Evolutionary conservation across 192 early-diverging fungal species (phyloP), one percentile per base, ranked within the genome.

Genomic region (Linnemannia hyalina): DNA sequence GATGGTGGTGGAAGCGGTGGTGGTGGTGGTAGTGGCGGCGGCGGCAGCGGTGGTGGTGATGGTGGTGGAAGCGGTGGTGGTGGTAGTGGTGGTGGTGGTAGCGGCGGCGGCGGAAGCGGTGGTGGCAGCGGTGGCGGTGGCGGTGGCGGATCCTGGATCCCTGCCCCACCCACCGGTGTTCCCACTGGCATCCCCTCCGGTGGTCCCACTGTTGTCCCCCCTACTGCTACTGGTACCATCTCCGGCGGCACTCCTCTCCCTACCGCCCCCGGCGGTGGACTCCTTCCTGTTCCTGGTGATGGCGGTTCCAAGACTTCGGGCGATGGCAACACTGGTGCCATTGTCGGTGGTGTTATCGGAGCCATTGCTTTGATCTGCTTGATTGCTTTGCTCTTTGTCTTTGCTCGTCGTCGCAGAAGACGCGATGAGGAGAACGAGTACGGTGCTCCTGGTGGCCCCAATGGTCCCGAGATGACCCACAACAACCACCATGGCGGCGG

Each of bases 351-450:
- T 68, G 73, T 85, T 38, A 77, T 82, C 38, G 81, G 75, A 52
- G 70, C 55, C 26, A 35, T 82, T 32, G 68, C 74, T 35, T 46
- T 85, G 49, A 80, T 85, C 23, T 80, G 44, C 72, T 63, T 86
- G 70, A 74, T 86, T 71, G 83, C 83, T 47, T 41, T 86, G 35
- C 40, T 86, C 29, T 86, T 81, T 75, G 1, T 86, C 71, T 73
- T 86, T 29, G 83, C 78, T 57, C 83, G 83, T 44, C 73, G 74
- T 63, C 74, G 78, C 38, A 85, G 78, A 86, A 77, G 76, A 80
- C 74, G 52, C 13, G 54, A 42, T 32, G 63, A 80, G 52, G 74
- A 55, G 38, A 72, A 55, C 23, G 26, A 57, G 15, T 4, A 44
- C 29, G 75, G 23, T 36, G 57, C 35, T 70, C 73, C 36, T 10